phyloP scores from a whole-genome alignment of 116 monocot genomes.

The Dioscorea cayenensis region DNA sequence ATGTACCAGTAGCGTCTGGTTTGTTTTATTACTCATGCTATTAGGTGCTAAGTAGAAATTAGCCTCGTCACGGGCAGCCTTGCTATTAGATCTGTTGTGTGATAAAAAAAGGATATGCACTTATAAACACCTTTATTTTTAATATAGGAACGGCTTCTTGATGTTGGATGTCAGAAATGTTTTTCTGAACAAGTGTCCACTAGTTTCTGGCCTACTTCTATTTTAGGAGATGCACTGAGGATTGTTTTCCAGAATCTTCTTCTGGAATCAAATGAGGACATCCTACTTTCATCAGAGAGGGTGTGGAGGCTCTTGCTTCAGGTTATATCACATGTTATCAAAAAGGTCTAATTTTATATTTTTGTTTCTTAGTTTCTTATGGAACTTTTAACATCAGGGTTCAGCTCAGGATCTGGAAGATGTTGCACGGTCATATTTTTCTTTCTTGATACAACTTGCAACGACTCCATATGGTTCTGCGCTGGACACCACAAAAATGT shows the following conservation, averaged over 20 bases:
- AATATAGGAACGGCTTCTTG: conserved; percentile 82
- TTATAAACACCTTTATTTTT: not conserved
- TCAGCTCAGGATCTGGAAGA: conserved; percentile 66
- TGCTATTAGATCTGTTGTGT: too few relatives aligned
- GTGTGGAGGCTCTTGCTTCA: conserved; percentile 93
- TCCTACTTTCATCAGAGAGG: conserved; percentile 77
- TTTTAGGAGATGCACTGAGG: conserved; percentile 81
- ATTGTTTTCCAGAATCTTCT: conserved; percentile 96
- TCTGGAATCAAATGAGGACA: conserved; percentile 79
- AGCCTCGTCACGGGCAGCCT: not conserved
- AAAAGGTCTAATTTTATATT: not conserved
- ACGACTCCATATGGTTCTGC: conserved; percentile 77
- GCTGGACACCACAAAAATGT: conserved; percentile 79
- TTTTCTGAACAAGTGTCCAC: conserved; percentile 22
- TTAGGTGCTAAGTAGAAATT: not conserved
- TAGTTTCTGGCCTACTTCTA: conserved; percentile 61
- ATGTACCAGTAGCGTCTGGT: not conserved
- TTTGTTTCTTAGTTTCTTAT: not conserved
- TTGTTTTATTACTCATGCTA: not conserved
- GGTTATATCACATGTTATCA: conserved; percentile 22
- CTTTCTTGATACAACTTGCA: conserved; percentile 76
- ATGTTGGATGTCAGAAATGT: conserved; percentile 49
- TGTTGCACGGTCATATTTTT: conserved; percentile 65
- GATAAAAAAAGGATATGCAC: not conserved
- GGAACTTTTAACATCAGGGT: conserved; percentile 44